Evolutionary conservation across 441 rosid genomes (phyloP).

Genomic region (Heliophila coronopifolia): DNA sequence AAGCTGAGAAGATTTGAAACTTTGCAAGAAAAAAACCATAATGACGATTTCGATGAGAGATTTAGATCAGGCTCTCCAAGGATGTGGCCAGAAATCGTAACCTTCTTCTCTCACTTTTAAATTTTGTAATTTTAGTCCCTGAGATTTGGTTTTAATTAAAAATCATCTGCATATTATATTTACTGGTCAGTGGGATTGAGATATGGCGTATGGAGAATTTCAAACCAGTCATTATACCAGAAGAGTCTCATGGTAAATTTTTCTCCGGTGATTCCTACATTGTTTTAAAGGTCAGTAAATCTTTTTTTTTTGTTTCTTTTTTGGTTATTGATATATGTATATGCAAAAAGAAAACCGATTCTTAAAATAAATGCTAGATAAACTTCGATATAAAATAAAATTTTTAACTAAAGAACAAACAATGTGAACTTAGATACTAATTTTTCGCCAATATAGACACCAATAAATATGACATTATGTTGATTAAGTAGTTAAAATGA

Average conservation of each 20-base stretch:
- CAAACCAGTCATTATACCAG: slow-evolving; percentile 52
- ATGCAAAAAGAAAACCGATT: too few species aligned
- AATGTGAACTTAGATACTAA: too few species aligned
- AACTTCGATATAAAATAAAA: too few species aligned
- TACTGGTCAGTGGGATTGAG: slow-evolving; percentile 71
- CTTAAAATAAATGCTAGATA: too few species aligned
- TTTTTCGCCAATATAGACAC: too few species aligned
- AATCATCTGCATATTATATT: slow-evolving; percentile 18
- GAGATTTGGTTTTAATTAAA: too few species aligned
- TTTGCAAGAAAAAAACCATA: slow-evolving; percentile 17
- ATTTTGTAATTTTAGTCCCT: too few species aligned
- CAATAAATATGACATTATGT: too few species aligned
- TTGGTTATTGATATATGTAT: neutral
- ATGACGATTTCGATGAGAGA: slow-evolving; percentile 90
- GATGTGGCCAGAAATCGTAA: slow-evolving; percentile 94
- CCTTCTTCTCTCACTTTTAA: slow-evolving; percentile 37
- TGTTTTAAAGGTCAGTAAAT: slow-evolving; percentile 61
- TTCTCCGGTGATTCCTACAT: slow-evolving; percentile 86
- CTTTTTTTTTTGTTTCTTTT: slow-evolving; percentile 6
- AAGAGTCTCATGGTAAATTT: slow-evolving; percentile 67
- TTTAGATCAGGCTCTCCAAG: slow-evolving; percentile 86
- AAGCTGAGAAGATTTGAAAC: slow-evolving; percentile 29
- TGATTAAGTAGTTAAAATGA: too few species aligned
- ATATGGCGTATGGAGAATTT: slow-evolving; percentile 89
- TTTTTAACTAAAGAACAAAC: too few species aligned